Evolutionary conservation across 805 yeast species (phyloP), one percentile per base, ranked within the genome.

Genomic region (Cyberlindnera euphorbiiphila): DNA sequence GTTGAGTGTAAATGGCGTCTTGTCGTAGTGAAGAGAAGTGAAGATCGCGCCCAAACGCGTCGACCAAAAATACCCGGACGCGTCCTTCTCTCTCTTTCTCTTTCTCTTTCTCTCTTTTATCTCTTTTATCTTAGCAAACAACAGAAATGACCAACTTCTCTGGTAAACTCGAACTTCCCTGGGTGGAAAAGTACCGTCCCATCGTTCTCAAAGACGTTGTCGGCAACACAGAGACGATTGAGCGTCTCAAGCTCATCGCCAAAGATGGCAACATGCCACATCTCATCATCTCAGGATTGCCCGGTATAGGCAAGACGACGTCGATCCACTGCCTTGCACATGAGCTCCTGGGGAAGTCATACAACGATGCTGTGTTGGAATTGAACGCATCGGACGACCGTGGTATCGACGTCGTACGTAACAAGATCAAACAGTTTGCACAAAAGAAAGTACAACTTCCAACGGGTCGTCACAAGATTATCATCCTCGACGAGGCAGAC

Each of bases 251-350:
- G 52, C 75, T 86, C 43, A 89, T 93, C 35, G 96, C 94, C 5
- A 64, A 74, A 32, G 96, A 89, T 53, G 98, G 98, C 22, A 93
- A 93, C 62, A 83, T 93, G 86, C 98, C 98, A 2, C 96, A 93
- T 62, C 69, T 93, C 74, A 89, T 93, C 51, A 84, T 93, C 30
- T 82, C 93, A n/a, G 95, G 98, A 3, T 65, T 87, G 31, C 98
- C 98, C 2, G 98, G 98, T 50, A 91, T 93, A 39, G 98, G 98
- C 28, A 93, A 93, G 59, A 93, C 98, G 3, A 93, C 98, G 0
- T 83, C 96, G 2, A 77, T 93, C 6, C 85, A 85, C 43, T 89
- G 97, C 64, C 71, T 93, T 20, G 97, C 98, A 0, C 72, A 76
- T 36, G 95, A 85, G 54, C 62, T 93, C 28, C 67, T 93, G 21